phyloP scores from a whole-genome alignment of 2,329 filamentous ascomycete species.

The Aspergillus nomiae region DNA sequence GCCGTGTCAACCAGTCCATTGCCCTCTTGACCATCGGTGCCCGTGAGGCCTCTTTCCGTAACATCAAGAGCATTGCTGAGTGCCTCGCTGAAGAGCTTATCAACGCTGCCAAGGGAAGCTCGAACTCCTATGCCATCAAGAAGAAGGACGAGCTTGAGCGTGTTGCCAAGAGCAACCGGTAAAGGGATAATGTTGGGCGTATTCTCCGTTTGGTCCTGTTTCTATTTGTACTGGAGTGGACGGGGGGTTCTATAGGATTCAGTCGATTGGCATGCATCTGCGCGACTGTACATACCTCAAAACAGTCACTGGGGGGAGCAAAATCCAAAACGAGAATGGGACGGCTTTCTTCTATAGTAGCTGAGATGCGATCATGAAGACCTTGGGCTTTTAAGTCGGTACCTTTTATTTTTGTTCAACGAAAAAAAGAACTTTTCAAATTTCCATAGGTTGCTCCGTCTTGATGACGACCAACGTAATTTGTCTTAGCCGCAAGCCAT shows the following conservation, averaged over 20 bases:
- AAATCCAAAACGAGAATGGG: constrained; percentile 41
- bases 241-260: constrained; percentile 44
- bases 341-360: constrained; percentile 44
- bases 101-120: constrained; percentile 99
- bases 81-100: constrained; percentile 99
- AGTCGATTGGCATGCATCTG: constrained; percentile 45
- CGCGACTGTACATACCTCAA: constrained; percentile 43
- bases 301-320: constrained; percentile 40
- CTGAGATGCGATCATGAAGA: constrained; percentile 47
- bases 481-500: not conserved
- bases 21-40: constrained; percentile 98
- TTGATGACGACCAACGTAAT: not conserved
- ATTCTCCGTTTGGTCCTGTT: constrained; percentile 43
- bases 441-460: constrained; percentile 11
- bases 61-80: constrained; percentile 99
- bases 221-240: constrained; percentile 45
- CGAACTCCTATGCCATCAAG: constrained; percentile 99
- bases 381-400: constrained; percentile 25
- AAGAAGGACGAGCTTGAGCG: constrained; percentile 99
- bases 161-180: constrained; percentile 99
- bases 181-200: constrained; percentile 58
- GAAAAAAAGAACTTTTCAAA: constrained; percentile 19
- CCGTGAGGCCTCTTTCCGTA: constrained; percentile 98
- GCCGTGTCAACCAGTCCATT: constrained; percentile 99
- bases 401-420: constrained; percentile 27